Conservation (phyloP, 2,329 filamentous ascomycete species). For the Colletotrichum sp. region DNA sequence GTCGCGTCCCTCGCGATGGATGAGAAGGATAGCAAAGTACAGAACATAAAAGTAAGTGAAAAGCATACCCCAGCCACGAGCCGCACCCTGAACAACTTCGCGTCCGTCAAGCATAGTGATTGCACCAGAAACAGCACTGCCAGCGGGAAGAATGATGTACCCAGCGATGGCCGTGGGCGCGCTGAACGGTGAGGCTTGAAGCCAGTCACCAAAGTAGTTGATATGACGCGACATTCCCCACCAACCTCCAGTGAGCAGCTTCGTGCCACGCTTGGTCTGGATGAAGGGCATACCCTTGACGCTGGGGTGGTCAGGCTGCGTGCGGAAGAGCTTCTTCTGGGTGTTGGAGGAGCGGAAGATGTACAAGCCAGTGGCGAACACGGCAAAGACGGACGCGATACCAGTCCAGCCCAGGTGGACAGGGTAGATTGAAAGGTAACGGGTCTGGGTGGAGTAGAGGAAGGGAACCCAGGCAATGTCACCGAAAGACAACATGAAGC, state of each 20-base stretch:
- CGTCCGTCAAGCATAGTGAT: constrained; percentile 56
- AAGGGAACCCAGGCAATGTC: constrained; percentile 78
- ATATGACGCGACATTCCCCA: constrained; percentile 77
- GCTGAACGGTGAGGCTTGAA: constrained; percentile 75
- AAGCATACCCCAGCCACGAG: constrained; percentile 76
- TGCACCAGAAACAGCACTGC: constrained; percentile 32
- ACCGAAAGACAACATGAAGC: constrained; percentile 77
- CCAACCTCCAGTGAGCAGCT: constrained; percentile 72
- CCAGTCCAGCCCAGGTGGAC: constrained; percentile 64
- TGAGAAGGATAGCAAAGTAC: constrained; percentile 81
- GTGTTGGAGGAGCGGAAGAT: constrained; percentile 78
- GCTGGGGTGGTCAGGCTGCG: constrained; percentile 68
- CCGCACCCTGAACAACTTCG: constrained; percentile 67
- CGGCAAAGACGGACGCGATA: constrained; percentile 58
- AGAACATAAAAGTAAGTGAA: constrained; percentile 86
- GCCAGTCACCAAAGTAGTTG: constrained; percentile 79
- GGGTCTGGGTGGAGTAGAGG: constrained; percentile 70
- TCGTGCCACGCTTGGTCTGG: constrained; percentile 68
- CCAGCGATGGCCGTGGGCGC: constrained; percentile 72
- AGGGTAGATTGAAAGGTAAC: constrained; percentile 74
- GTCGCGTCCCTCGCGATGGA: constrained; percentile 80
- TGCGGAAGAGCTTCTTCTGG: constrained; percentile 78
- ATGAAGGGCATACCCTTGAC: constrained; percentile 72
- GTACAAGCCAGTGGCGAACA: constrained; percentile 67
- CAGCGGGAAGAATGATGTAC: constrained; percentile 57